Evolutionary conservation across 805 yeast genomes (phyloP).

Genomic region (Saturnispora halmiae): DNA sequence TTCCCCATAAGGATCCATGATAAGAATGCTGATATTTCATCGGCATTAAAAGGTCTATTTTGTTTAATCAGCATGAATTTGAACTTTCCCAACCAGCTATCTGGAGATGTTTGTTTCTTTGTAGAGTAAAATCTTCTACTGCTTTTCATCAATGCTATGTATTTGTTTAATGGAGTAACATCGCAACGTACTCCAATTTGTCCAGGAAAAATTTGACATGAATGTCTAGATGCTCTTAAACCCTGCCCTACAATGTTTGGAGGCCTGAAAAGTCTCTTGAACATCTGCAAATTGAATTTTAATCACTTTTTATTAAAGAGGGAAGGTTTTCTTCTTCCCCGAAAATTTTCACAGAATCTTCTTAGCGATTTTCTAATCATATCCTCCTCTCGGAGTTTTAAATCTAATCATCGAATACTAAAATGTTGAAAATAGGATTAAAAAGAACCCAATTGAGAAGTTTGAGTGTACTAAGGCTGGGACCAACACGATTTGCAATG

Average conservation of each 20-base stretch:
- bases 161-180: too few relatives aligned
- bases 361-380: too few relatives aligned
- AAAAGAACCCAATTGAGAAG: background rate
- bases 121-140: too few relatives aligned
- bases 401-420: background rate
- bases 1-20: conserved; percentile 54
- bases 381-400: background rate
- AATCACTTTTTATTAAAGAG: too few relatives aligned
- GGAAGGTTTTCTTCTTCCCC: background rate
- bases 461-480: conserved; percentile 60
- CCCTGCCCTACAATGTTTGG: too few relatives aligned
- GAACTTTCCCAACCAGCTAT: conserved; percentile 7
- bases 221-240: too few relatives aligned
- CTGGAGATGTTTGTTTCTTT: background rate
- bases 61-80: conserved; percentile 44
- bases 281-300: too few relatives aligned
- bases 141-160: too few relatives aligned
- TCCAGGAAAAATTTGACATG: background rate
- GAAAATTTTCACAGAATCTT: background rate
- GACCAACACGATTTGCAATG: conserved; percentile 50
- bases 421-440: background rate
- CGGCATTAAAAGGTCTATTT: conserved; percentile 39
- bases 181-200: too few relatives aligned
- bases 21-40: conserved; percentile 45
- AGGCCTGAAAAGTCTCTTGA: too few relatives aligned